These are phyloP conservation scores for Durio zibethinus DNA, from an alignment of 345 rosid species.

Conservation along the genomic window DNA sequence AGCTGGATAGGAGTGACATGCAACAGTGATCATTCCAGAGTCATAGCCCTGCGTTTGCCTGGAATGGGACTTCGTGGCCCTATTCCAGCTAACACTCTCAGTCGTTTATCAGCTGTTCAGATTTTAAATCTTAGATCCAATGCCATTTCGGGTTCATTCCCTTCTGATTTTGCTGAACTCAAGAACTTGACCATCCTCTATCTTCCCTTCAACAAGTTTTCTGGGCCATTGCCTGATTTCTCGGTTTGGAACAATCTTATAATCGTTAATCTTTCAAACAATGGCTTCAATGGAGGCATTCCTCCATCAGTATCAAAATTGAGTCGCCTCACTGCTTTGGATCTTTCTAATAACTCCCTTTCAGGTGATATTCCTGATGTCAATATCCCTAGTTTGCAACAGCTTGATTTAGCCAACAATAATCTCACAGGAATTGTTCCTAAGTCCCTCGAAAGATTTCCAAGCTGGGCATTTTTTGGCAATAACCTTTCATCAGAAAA, in stretches of 20 bases:
- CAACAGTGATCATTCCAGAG: constrained; percentile 47
- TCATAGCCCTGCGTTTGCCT: constrained; percentile 57
- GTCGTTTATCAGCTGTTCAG: constrained; percentile 64
- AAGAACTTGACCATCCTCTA: constrained; percentile 59
- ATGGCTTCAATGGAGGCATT: constrained; percentile 59
- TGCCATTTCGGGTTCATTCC: constrained; percentile 63
- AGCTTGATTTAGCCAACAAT: constrained; percentile 63
- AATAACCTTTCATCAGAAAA: constrained; percentile 45
- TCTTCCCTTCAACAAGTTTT: constrained; percentile 65
- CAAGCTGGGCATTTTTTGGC: constrained; percentile 55
- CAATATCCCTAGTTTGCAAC: constrained; percentile 42
- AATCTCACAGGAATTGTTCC: constrained; percentile 65
- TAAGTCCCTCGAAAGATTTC: constrained; percentile 60
- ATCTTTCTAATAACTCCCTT: constrained; percentile 66
- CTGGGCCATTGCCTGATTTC: constrained; percentile 70
- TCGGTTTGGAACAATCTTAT: constrained; percentile 62
- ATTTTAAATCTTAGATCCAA: constrained; percentile 68
- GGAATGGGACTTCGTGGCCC: constrained; percentile 52
- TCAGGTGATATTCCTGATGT: constrained; percentile 69
- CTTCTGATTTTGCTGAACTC: constrained; percentile 51
- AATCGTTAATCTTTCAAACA: constrained; percentile 57
- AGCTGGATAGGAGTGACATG: constrained; percentile 81
- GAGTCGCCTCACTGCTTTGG: constrained; percentile 47
- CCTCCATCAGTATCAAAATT: constrained; percentile 52
- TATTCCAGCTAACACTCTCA: constrained; percentile 47